Percentiles rank a stretch among this genome's conserved stretches.
These are phyloP conservation scores for Globisporangium cederbergense DNA, from an alignment of 352 stramenopile genomes.

Conservation along the genomic window DNA sequence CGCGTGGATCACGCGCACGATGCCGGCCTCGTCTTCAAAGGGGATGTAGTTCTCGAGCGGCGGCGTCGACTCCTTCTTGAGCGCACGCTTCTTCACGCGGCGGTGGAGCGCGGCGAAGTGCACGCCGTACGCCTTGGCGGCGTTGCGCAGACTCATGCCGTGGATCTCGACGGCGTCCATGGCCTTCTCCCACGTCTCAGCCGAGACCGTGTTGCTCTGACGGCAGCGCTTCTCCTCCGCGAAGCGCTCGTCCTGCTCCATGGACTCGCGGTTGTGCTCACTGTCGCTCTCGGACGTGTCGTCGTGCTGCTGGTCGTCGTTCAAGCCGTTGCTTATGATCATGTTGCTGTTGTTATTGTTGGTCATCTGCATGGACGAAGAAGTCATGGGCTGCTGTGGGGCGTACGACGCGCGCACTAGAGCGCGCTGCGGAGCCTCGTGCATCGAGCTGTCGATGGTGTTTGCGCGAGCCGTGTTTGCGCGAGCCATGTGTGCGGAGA, in stretches of 20 bases:
- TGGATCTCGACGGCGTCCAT: conserved; percentile 53
- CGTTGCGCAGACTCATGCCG: conserved; percentile 52
- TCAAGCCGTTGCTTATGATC: conserved; percentile 12
- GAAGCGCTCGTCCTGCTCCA: conserved; percentile 10
- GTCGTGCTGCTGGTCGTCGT: conserved; percentile 17
- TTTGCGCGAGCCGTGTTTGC: background rate
- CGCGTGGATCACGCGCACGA: conserved; percentile 53
- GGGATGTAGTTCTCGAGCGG: conserved; percentile 38
- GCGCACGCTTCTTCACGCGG: conserved; percentile 51
- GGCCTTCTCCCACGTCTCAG: conserved; percentile 55
- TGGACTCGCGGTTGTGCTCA: conserved; percentile 16
- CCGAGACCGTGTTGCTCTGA: conserved; percentile 30
- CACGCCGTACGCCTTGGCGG: conserved; percentile 45
- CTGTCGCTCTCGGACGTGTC: conserved; percentile 29
- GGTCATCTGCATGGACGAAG: background rate
- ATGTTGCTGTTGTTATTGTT: background rate
- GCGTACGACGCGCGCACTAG: background rate
- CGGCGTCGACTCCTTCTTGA: conserved; percentile 38
- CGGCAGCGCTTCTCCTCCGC: conserved; percentile 36
- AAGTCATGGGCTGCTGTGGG: background rate
- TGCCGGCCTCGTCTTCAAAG: conserved; percentile 47
- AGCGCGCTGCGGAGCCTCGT: background rate
- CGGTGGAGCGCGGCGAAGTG: conserved; percentile 57
- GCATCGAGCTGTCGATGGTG: background rate
- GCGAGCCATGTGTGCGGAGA: background rate